These are phyloP conservation scores for Vitis labrusca DNA, from an alignment of 164 flowering plant species.

Conservation along the genomic window DNA sequence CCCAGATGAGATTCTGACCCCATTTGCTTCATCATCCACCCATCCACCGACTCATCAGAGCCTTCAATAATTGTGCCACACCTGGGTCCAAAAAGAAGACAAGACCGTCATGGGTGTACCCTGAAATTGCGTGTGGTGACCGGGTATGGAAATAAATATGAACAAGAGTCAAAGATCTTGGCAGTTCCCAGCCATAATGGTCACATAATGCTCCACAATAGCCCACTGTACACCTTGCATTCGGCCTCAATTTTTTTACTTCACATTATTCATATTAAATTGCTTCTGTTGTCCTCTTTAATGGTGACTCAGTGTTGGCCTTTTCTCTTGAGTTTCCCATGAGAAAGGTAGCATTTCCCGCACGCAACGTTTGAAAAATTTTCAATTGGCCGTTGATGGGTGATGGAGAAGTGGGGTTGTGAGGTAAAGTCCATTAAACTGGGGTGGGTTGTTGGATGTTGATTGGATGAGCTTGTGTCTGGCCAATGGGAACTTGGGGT, in stretches of 20 bases:
- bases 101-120: conserved; percentile 8
- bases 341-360: conserved; percentile 17
- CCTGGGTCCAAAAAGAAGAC: background rate
- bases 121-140: conserved; percentile 19
- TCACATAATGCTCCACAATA: background rate
- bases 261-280: background rate
- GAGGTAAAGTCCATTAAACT: background rate
- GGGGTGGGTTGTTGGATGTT: no score
- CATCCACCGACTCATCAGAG: background rate
- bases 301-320: conserved; percentile 3
- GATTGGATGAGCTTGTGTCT: no score
- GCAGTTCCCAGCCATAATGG: background rate
- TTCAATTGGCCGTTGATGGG: conserved; percentile 12
- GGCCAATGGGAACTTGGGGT: no score
- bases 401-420: background rate
- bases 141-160: conserved; percentile 1
- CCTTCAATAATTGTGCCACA: conserved; percentile 11
- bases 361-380: conserved; percentile 24
- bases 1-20: conserved; percentile 1
- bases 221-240: background rate
- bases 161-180: conserved; percentile 14
- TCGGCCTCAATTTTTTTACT: background rate
- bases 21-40: background rate
- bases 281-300: conserved; percentile 5
- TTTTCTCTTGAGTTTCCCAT: background rate